Percentiles rank a stretch among this genome's conserved stretches.
Evolutionary conservation across 2,329 filamentous ascomycete species (phyloP).

Genomic region (Colletotrichum magnum): DNA sequence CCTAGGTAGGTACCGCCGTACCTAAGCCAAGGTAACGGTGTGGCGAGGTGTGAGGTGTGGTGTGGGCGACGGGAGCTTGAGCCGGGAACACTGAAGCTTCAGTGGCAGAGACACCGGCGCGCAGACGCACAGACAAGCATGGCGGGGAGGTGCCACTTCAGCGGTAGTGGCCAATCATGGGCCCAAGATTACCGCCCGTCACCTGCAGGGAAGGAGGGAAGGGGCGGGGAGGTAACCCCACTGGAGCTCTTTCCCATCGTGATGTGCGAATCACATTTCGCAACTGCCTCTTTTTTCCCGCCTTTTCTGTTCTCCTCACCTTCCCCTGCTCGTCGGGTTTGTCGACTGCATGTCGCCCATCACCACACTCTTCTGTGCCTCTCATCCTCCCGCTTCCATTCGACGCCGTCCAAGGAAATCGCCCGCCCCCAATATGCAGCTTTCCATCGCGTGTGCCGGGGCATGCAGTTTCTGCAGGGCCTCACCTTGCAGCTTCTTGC

Average conservation of each 20-base stretch:
- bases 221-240: conserved; percentile 19
- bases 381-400: conserved; percentile 21
- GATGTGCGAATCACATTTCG: conserved; percentile 26
- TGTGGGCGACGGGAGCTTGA: conserved; percentile 19
- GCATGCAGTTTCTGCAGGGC: conserved; percentile 26
- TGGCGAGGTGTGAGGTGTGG: too few species aligned
- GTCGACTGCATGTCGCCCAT: conserved; percentile 32
- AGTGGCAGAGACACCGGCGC: conserved; percentile 2
- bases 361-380: conserved; percentile 5
- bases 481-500: conserved; percentile 18
- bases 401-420: conserved; percentile 27
- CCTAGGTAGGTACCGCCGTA: too few species aligned
- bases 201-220: conserved; percentile 26
- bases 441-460: conserved; percentile 23
- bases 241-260: conserved; percentile 26
- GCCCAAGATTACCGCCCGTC: conserved; percentile 46
- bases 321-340: background rate
- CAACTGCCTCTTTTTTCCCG: conserved; percentile 21
- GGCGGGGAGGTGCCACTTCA: background rate
- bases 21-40: too few species aligned
- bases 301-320: conserved; percentile 4
- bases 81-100: conserved; percentile 23
- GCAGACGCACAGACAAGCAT: conserved; percentile 13
- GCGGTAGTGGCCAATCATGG: conserved; percentile 43
- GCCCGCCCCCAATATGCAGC: conserved; percentile 32